These are phyloP conservation scores for Micractinium sp. DNA, from an alignment of 139 green algal genomes.

Conservation along the genomic window DNA sequence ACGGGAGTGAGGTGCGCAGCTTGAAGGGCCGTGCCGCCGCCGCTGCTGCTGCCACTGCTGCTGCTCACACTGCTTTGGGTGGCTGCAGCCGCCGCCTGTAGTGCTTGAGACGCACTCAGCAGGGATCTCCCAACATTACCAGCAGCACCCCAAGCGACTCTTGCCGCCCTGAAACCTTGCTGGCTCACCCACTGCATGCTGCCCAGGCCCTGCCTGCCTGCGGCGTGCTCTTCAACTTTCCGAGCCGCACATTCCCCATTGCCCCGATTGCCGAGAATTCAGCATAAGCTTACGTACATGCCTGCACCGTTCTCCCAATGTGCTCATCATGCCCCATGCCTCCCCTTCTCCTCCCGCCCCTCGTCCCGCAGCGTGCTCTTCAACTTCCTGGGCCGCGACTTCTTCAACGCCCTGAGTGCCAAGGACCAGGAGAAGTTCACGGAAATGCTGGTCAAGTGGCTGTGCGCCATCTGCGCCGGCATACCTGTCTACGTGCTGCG, in stretches of 20 bases:
- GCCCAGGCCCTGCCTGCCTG: neutral
- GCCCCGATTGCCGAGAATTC: too few species aligned
- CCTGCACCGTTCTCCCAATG: too few species aligned
- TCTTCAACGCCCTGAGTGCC: slow-evolving; percentile 95
- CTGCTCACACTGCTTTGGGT: neutral
- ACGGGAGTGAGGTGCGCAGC: slow-evolving; percentile 87
- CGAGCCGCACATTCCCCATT: too few species aligned
- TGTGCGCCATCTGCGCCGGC: slow-evolving; percentile 59
- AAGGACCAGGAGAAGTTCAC: slow-evolving; percentile 65
- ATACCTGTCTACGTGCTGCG: slow-evolving; percentile 93
- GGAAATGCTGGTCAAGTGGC: slow-evolving; percentile 83
- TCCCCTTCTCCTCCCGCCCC: too few species aligned
- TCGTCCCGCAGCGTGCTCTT: slow-evolving; percentile 91
- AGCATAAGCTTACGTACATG: too few species aligned
- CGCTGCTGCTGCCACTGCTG: neutral
- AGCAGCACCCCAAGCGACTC: too few species aligned
- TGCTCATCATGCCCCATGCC: neutral
- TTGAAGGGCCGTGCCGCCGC: neutral
- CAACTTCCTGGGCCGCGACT: slow-evolving; percentile 98
- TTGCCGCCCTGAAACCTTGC: too few species aligned
- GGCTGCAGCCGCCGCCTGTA: too few species aligned
- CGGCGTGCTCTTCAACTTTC: neutral
- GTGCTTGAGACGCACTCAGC: too few species aligned
- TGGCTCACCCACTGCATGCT: neutral
- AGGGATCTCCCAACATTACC: too few species aligned